Base-by-base conservation (phyloP, 2,329 filamentous ascomycete species). In the Boeremia exigua region DNA sequence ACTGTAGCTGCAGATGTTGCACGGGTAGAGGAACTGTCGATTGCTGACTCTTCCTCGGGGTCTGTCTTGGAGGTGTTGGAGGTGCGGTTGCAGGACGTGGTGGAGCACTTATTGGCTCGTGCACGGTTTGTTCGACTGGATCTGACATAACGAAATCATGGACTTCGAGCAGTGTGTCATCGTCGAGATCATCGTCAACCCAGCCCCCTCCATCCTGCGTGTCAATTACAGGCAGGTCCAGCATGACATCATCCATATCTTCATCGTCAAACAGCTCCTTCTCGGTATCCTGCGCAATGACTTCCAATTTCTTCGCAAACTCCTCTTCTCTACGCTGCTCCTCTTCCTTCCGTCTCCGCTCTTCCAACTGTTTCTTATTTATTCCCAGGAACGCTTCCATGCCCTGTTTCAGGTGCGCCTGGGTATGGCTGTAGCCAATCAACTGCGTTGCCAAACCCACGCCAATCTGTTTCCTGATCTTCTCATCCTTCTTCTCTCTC, bases 391-490 rank as follows among this genome's bases (percentile, higher is more conserved):
- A 75, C 0, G 69, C 62, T 51, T 76, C 73, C 75, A 78, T 77
- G 17, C 70, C 72, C 27, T 51, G 68, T 59, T 77, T 77, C 58
- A 76, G 47, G 50, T 66, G 60, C 34, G 67, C 70, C 58, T 78
- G 75, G 0, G 71, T 75, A 29, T 71, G 72, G 43, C 65, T 75
- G 43, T 69, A 78, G n/a, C 75, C 75, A 45, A 70, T 65, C 27
- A 76, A 40, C 54, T 78, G 75, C 6, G 75, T 77, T 7, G 75
- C 75, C 17, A 75, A 43, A 3, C 75, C 70, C 2, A 76, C 58
- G 1, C 75, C 75, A 17, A 67, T 52, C 34, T 67, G 63, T 28
- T 63, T 61, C 33, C 74, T 63, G 3, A 59, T 62, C 11, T 68
- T 58, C 10, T 54, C 59, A 29, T 76, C 74, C 36, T 71, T 74